Base-by-base conservation (phyloP, 306 rosid species). In the Prunus mume region DNA sequence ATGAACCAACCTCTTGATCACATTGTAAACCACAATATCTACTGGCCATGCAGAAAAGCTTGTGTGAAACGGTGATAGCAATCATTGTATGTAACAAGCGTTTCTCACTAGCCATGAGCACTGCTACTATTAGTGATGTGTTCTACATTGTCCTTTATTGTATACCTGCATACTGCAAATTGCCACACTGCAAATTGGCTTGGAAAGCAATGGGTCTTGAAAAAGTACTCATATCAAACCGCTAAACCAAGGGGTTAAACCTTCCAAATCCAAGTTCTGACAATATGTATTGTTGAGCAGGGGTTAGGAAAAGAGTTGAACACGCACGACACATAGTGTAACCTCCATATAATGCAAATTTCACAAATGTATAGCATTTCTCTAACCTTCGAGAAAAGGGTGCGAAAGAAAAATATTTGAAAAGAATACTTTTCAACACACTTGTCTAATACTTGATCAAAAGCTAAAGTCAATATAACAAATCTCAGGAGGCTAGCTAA, bases 401-500 rank as follows among this genome's bases (percentile, higher is more conserved):
- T 63, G 46, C 46, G 3, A 14, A 63, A 7, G 19, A 63, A 32
- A 15, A 38, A 38, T 17, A 65, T 20, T 32, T 9, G 12, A 2
- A 34, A 65, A 34, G 9, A 34, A 65, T 34, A 24, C 8, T 18
- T 65, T 65, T 13, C 25, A 19, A 65, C 12, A 1, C 27, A 65
- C 27, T 34, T 17, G 20, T 34, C 9, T 65, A 18, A 34, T 24
- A 14, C 32, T 20, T 66, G 71, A 41, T 43, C 54, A 41, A 66
- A 43, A 43, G 71, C 54, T 43, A 65, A 34, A 65, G 51, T 49
- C 51, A 41, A 43, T 20, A 8, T 32, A 18, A 52, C 19, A 30
- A 70, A 70, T 30, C 63, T 70, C 64, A 12, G 12, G 30, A n/a
- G 63, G 60, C 65, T 32, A n/a, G 52, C 49, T 12, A 45, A 71